Percentiles rank a stretch among this genome's conserved stretches.
Conservation (phyloP, 257 asterid genomes). For the Penstemon eatonii region DNA sequence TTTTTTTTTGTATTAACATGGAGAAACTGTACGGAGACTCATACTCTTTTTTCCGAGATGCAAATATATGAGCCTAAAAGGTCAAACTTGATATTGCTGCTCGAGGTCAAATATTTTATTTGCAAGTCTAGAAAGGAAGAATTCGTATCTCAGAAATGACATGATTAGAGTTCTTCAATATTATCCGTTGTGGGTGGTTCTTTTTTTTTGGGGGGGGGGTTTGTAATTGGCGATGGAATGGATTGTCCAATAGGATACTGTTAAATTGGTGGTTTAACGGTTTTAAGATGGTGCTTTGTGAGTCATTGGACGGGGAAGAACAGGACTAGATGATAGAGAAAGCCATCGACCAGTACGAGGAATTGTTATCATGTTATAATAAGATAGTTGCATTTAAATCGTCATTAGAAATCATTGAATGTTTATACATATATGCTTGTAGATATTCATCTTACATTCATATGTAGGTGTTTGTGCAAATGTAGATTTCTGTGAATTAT, state of each 20-base stretch:
- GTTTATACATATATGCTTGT: constrained; percentile 1
- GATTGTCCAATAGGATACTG: no score
- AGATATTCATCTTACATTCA: neutral
- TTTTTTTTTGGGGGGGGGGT: no score
- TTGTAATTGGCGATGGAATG: no score
- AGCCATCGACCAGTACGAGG: no score
- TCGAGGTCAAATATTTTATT: constrained; percentile 1
- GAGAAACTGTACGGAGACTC: neutral
- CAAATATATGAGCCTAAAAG: neutral
- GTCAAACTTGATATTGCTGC: neutral
- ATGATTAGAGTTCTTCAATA: no score
- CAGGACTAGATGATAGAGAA: no score
- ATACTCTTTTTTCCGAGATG: neutral
- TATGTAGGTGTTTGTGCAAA: neutral
- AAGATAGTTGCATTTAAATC: constrained; percentile 16
- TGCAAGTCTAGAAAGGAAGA: neutral
- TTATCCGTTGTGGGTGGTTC: no score
- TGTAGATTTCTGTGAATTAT: constrained; percentile 11
- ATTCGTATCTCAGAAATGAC: constrained; percentile 1
- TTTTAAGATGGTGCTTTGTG: no score
- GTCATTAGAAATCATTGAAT: constrained; percentile 19
- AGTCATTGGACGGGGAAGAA: no score
- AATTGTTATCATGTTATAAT: constrained; percentile 17
- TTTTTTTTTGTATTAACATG: no score
- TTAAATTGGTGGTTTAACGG: no score